phyloP scores from a whole-genome alignment of 1,139 yeast genomes.

The Hyphopichia fennica region DNA sequence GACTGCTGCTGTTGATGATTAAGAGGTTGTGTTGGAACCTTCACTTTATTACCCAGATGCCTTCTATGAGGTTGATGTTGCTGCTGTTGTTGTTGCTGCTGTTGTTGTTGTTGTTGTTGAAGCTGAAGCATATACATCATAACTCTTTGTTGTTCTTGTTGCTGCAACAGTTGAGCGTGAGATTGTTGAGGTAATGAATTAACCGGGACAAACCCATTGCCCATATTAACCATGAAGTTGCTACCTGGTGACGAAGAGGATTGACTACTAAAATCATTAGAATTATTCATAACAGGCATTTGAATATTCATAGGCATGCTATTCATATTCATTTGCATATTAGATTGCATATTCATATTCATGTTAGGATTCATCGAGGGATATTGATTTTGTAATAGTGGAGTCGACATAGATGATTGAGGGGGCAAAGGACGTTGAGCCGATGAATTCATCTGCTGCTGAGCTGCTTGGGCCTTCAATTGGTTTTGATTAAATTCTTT shows the following conservation, averaged over 20 bases:
- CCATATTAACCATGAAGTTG: constrained; percentile 18
- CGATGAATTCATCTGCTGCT: neutral
- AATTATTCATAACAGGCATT: neutral
- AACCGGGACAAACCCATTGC: constrained; percentile 20
- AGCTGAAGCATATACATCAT: constrained; percentile 1
- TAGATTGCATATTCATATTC: neutral
- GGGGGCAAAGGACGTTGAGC: constrained; percentile 1
- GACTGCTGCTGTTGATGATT: constrained; percentile 13
- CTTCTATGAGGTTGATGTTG: neutral
- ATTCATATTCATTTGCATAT: neutral
- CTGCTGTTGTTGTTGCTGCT: constrained; percentile 8
- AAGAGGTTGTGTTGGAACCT: neutral
- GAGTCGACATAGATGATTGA: constrained; percentile 1
- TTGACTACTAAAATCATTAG: neutral
- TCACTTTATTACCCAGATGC: neutral
- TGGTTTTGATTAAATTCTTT: constrained; percentile 5
- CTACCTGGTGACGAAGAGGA: neutral
- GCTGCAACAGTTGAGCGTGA: constrained; percentile 10
- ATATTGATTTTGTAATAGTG: neutral
- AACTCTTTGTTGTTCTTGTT: constrained; percentile 12
- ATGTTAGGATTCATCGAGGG: neutral
- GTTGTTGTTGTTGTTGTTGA: constrained; percentile 11
- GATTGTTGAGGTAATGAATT: constrained; percentile 17
- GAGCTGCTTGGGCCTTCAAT: neutral
- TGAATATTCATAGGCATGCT: neutral